Evolutionary conservation across 352 stramenopile species (phyloP).

Genomic region (Globisporangium irregulare): DNA sequence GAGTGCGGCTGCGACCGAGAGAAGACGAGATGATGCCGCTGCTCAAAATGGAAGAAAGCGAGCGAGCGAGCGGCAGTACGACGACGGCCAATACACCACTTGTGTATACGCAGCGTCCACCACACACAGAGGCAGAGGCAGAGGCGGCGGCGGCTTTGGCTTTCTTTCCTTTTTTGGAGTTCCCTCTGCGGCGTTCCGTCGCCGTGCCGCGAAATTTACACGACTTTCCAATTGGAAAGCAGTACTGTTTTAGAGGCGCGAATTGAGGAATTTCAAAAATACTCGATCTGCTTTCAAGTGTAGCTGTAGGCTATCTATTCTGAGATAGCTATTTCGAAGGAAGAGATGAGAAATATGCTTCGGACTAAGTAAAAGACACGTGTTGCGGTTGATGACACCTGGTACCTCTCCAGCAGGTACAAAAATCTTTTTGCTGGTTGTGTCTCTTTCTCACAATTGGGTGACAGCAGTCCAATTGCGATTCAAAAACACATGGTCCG

Average conservation of each 20-base stretch:
- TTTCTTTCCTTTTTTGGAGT: conserved; percentile 13
- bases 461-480: not conserved
- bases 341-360: no score
- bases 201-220: conserved; percentile 14
- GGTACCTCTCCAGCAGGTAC: not conserved
- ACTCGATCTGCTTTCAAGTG: not conserved
- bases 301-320: not conserved
- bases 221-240: conserved; percentile 15
- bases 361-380: no score
- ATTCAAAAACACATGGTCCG: not conserved
- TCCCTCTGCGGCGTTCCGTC: conserved; percentile 3
- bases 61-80: not conserved
- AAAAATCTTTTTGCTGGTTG: not conserved
- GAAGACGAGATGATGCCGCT: not conserved
- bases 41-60: not conserved
- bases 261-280: not conserved
- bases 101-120: not conserved
- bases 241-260: not conserved
- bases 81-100: not conserved
- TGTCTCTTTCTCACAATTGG: conserved; percentile 5
- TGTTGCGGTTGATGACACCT: not conserved
- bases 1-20: not conserved
- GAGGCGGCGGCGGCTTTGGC: not conserved
- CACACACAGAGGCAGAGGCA: not conserved
- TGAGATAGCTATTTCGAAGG: no score